Evolutionary conservation across 192 early-diverging fungal genomes (phyloP).

Genomic region (Coemansia sp.): DNA sequence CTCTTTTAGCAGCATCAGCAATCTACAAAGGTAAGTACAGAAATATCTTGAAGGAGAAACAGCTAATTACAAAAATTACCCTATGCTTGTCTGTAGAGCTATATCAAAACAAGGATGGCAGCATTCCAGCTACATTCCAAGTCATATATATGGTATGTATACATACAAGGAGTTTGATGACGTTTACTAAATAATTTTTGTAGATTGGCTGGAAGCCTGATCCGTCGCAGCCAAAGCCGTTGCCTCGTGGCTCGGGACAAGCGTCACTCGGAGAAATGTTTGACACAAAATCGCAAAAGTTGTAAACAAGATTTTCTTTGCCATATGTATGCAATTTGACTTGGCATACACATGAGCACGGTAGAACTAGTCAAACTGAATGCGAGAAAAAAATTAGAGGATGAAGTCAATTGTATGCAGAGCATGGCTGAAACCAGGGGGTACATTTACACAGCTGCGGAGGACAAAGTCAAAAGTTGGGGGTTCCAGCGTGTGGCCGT

Average conservation of each 20-base stretch:
- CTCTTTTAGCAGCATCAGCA: conserved; percentile 76
- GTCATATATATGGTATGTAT: conserved; percentile 47
- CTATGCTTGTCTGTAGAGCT: conserved; percentile 50
- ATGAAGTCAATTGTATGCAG: too few relatives aligned
- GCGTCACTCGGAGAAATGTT: conserved; percentile 73
- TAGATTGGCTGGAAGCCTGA: conserved; percentile 95
- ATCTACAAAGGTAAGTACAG: conserved; percentile 74
- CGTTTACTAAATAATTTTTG: neutral
- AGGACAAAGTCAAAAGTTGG: too few relatives aligned
- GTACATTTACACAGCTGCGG: too few relatives aligned
- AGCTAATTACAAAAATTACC: conserved; percentile 42
- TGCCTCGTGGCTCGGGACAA: conserved; percentile 75
- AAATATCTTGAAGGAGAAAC: conserved; percentile 22
- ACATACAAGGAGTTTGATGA: neutral
- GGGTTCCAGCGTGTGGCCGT: too few relatives aligned
- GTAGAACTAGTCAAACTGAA: too few relatives aligned
- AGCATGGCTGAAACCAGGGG: too few relatives aligned
- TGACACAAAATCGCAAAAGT: conserved; percentile 34
- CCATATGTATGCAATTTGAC: neutral
- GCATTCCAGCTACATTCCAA: conserved; percentile 93
- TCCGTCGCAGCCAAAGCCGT: conserved; percentile 76
- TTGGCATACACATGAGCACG: too few relatives aligned
- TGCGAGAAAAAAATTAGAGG: too few relatives aligned
- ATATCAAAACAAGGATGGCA: conserved; percentile 83
- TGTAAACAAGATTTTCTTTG: conserved; percentile 18